These are phyloP conservation scores for Fusarium solani-melongenae DNA, from an alignment of 2,329 filamentous ascomycete genomes.

Conservation along the genomic window DNA sequence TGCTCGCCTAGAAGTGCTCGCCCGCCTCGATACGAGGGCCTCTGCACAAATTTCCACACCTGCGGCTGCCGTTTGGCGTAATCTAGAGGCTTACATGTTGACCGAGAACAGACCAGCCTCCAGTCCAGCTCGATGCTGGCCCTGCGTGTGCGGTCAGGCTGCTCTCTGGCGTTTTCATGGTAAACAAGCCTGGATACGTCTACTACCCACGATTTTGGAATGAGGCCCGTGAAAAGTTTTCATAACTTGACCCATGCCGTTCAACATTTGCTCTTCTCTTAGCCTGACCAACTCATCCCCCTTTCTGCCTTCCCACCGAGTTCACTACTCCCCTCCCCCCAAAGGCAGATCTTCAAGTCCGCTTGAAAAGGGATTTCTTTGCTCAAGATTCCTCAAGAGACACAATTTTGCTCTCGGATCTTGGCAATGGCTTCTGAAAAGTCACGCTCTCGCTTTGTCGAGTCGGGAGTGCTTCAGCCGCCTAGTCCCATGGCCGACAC, in stretches of 20 bases:
- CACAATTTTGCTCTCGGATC: background rate
- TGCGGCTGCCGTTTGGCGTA: background rate
- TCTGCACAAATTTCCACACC: background rate
- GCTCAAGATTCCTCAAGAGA: background rate
- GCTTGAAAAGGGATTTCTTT: slow-evolving; percentile 3
- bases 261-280: slow-evolving; percentile 10
- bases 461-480: slow-evolving; percentile 31
- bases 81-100: slow-evolving; percentile 5
- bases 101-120: background rate
- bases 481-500: slow-evolving; percentile 32
- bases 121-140: background rate
- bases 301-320: slow-evolving; percentile 2
- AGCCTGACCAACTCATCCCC: slow-evolving; percentile 12
- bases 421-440: slow-evolving; percentile 35
- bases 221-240: slow-evolving; percentile 20
- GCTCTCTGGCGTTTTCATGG: slow-evolving; percentile 6
- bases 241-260: slow-evolving; percentile 30
- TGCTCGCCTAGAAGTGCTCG: slow-evolving; percentile 1
- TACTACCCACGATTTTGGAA: background rate
- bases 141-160: background rate
- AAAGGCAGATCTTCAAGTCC: slow-evolving; percentile 12
- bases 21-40: slow-evolving; percentile 9
- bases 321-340: background rate
- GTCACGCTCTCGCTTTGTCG: slow-evolving; percentile 33
- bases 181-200: slow-evolving; percentile 2